Evolutionary conservation across 1,139 yeast genomes (phyloP).

Genomic region (Candida anutae): DNA sequence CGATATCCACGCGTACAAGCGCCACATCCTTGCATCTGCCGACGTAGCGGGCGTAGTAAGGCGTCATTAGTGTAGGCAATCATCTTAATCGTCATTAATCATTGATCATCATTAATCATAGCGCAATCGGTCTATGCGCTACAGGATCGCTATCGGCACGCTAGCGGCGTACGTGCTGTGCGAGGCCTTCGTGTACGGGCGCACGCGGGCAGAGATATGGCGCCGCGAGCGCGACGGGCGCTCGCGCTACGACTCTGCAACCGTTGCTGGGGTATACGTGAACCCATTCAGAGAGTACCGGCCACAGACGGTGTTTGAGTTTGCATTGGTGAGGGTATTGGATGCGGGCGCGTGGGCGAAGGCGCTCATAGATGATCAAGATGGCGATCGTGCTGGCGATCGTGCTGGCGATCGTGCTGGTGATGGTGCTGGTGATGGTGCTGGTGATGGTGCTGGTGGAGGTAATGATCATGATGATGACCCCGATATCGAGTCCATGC

Average conservation of each 20-base stretch:
- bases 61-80: slow-evolving; percentile 67
- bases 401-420: too few species aligned
- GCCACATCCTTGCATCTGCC: slow-evolving; percentile 73
- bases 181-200: slow-evolving; percentile 52
- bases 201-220: slow-evolving; percentile 51
- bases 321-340: slow-evolving; percentile 58
- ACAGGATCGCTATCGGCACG: too few species aligned
- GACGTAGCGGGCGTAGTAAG: slow-evolving; percentile 84
- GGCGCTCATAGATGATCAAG: too few species aligned
- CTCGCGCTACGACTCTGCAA: slow-evolving; percentile 41
- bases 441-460: too few species aligned
- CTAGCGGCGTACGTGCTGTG: slow-evolving; percentile 60
- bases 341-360: slow-evolving; percentile 71
- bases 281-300: slow-evolving; percentile 91
- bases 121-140: too few species aligned
- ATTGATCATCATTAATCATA: too few species aligned
- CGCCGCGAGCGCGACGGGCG: slow-evolving; percentile 41
- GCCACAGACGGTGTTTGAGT: slow-evolving; percentile 84
- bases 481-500: slow-evolving; percentile 49
- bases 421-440: too few species aligned
- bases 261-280: slow-evolving; percentile 72
- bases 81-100: too few species aligned
- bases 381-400: too few species aligned
- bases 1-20: slow-evolving; percentile 79
- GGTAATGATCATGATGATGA: slow-evolving; percentile 50